Base-by-base conservation (phyloP, 1,139 yeast genomes). In the Taphrina sp. region DNA sequence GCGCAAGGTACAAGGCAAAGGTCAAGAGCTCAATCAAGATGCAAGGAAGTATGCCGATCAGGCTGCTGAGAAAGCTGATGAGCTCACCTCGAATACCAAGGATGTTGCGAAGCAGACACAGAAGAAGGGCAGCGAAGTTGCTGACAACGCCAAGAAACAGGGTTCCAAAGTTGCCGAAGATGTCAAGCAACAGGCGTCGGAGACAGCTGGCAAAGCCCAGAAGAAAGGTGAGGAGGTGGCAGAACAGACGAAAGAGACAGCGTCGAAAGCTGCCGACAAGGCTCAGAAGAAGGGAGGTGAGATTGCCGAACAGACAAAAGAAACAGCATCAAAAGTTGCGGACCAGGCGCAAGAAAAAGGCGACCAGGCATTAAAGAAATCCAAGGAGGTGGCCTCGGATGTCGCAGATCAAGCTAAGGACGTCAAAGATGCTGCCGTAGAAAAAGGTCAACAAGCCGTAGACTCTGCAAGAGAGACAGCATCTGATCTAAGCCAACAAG, bases 91-190 rank as follows among this genome's bases (percentile, higher is more conserved):
- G 8, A 7, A 29, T 5, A 17, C 22, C 26, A 17, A 14, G n/a
- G 45, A 7, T 12, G 22, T 29, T 14, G 38, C 22, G 12, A 12
- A 7, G 12, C 23, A 39, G 17, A 33, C 44, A 5, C 44, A 39
- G 31, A 23, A 16, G 5, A 29, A 38, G 22, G 46, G 46, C 2
- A 14, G 34, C 35, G 42, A 43, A 24, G 24, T 41, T 45, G 35
- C 58, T 37, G 28, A 58, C 59, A 10, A 16, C 31, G 16, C 58
- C 41, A 52, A 59, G 2, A 52, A 58, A 37, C 53, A 56, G 3
- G 53, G 39, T 7, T 34, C 46, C 12, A 43, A 57, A 24, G 60
- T 54, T 20, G 56, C 39, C 5, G 35, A 22, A 5, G 22, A 47
- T 7, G 28, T 36, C 2, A 12, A 14, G 8, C 22, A 38, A 8